A percentile compares a stretch with the other conserved stretches of the same genome.
Conservation (phyloP, 1,139 yeast genomes). For the Saccharomyces uvarum region DNA sequence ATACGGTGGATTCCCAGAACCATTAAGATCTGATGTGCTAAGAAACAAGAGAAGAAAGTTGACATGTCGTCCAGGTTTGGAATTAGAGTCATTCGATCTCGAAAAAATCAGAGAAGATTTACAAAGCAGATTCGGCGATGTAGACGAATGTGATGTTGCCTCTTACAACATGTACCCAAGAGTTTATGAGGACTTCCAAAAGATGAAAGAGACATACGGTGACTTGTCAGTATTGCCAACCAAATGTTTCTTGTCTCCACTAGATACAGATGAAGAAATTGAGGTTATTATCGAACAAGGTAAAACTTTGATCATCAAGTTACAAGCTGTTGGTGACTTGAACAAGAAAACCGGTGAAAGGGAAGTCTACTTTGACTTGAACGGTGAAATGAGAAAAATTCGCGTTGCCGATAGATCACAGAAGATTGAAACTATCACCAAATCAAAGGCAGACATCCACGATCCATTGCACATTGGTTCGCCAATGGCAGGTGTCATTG, state of each 20-base stretch:
- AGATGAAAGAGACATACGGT: conserved; percentile 68
- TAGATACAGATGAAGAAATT: conserved; percentile 77
- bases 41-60: conserved; percentile 83
- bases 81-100: conserved; percentile 74
- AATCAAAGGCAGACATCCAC: conserved; percentile 81
- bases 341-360: conserved; percentile 77
- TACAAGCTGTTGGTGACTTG: conserved; percentile 85
- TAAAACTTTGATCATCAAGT: conserved; percentile 80
- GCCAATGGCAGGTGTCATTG: conserved; percentile 98
- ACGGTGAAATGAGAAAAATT: conserved; percentile 95
- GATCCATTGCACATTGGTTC: conserved; percentile 92
- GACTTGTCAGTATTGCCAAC: conserved; percentile 92
- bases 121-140: conserved; percentile 48
- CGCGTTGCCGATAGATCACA: conserved; percentile 81
- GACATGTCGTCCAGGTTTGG: conserved; percentile 82
- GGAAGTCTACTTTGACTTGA: conserved; percentile 92
- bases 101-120: conserved; percentile 62
- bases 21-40: conserved; percentile 80
- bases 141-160: conserved; percentile 81
- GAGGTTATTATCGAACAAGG: conserved; percentile 86
- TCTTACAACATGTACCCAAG: conserved; percentile 95
- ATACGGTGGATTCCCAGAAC: conserved; percentile 98
- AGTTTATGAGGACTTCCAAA: conserved; percentile 80
- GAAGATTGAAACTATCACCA: conserved; percentile 71
- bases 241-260: conserved; percentile 74